Percentiles rank a stretch among this genome's conserved stretches.
These are phyloP conservation scores for Ogataea methanolica DNA, from an alignment of 805 yeast species.

Conservation along the genomic window DNA sequence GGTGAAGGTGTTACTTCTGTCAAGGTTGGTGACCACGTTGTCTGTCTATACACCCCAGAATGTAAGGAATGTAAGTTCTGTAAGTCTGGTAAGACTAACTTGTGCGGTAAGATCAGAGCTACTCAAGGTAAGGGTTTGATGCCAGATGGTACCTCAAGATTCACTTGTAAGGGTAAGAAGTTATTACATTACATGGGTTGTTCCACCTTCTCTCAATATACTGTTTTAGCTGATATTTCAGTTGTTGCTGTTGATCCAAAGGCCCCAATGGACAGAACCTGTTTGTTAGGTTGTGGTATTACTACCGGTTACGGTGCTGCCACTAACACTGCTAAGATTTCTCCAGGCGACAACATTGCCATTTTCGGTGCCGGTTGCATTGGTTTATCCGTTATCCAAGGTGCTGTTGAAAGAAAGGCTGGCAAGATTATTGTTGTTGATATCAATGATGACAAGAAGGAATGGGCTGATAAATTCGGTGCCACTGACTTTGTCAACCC, in stretches of 20 bases:
- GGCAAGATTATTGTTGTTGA: slow-evolving; percentile 81
- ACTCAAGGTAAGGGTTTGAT: slow-evolving; percentile 98
- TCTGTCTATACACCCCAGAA: slow-evolving; percentile 95
- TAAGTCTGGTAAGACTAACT: slow-evolving; percentile 89
- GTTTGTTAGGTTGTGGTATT: slow-evolving; percentile 96
- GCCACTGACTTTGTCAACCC: slow-evolving; percentile 96
- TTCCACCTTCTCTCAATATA: slow-evolving; percentile 94
- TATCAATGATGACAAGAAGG: slow-evolving; percentile 76
- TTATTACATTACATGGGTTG: slow-evolving; percentile 96
- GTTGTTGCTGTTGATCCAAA: slow-evolving; percentile 84
- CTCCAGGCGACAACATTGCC: slow-evolving; percentile 89
- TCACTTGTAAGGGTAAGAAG: slow-evolving; percentile 79
- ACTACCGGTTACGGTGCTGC: slow-evolving; percentile 99
- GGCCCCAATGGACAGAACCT: slow-evolving; percentile 82
- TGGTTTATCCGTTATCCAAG: slow-evolving; percentile 94
- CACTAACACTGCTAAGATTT: slow-evolving; percentile 84
- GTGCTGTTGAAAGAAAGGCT: slow-evolving; percentile 83
- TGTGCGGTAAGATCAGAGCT: slow-evolving; percentile 92
- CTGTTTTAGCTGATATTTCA: slow-evolving; percentile 96
- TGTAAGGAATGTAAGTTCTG: slow-evolving; percentile 95
- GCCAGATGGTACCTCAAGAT: slow-evolving; percentile 97
- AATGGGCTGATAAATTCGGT: slow-evolving; percentile 85
- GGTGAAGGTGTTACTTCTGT: slow-evolving; percentile 93
- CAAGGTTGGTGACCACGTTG: slow-evolving; percentile 89
- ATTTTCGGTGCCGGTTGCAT: slow-evolving; percentile 98